A percentile compares a stretch with the other conserved stretches of the same genome.
Evolutionary conservation across 2,329 filamentous ascomycete genomes (phyloP).

Genomic region (Cladosporium sp.): DNA sequence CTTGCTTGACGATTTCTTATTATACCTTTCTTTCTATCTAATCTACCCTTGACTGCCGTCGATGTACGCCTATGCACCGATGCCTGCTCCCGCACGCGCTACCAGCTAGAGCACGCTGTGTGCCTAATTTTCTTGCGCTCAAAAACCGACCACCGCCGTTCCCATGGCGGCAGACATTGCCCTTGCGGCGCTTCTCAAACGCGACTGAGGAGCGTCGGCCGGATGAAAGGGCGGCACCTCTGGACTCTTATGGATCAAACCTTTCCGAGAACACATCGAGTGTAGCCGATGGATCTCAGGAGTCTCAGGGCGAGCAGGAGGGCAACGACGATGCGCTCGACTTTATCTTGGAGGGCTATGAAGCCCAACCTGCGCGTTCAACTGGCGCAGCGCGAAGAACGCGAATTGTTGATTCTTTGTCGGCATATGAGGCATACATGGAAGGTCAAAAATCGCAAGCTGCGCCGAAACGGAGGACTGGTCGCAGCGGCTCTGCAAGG

Average conservation of each 20-base stretch:
- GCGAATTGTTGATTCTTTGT: neutral
- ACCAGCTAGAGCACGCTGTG: conserved; percentile 13
- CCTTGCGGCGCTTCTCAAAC: conserved; percentile 12
- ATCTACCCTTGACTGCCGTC: conserved; percentile 15
- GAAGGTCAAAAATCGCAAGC: neutral
- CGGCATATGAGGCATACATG: conserved; percentile 1
- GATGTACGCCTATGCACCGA: conserved; percentile 36
- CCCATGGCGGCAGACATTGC: conserved; percentile 13
- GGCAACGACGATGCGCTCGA: conserved; percentile 3
- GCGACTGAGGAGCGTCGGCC: neutral
- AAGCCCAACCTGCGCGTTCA: neutral
- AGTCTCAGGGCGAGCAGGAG: neutral
- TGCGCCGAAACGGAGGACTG: too few species aligned
- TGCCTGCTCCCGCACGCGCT: conserved; percentile 19
- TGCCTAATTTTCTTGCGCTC: conserved; percentile 12
- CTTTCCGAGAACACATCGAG: neutral
- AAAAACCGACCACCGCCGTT: conserved; percentile 1
- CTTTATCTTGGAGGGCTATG: conserved; percentile 11
- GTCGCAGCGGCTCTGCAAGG: neutral
- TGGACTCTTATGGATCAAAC: neutral
- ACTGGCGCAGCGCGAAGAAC: neutral
- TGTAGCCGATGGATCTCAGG: neutral
- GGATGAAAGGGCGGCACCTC: neutral
- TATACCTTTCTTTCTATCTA: neutral
- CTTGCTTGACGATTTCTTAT: neutral